Evolutionary conservation across 1,284 basidiomycete genomes (phyloP), one percentile per base, ranked within the genome.

Genomic region (Agroathelia rolfsii): DNA sequence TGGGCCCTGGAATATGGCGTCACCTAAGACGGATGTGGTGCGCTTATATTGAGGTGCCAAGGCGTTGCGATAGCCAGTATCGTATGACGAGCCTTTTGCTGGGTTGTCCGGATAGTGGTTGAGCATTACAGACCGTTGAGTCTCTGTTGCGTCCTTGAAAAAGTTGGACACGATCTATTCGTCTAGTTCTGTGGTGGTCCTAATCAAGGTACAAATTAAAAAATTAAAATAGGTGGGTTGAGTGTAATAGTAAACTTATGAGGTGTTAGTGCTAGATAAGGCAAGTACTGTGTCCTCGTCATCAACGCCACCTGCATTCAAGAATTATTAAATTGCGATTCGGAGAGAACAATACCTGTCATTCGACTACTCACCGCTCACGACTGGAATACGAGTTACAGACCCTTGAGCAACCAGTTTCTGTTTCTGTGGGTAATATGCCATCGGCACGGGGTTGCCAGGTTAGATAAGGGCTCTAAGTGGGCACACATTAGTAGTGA

Each of bases 361-460:
- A n/a, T n/a, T n/a, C n/a, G n/a, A n/a, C n/a, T n/a, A 28, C 37
- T 32, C 38, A 45, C 53, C 55, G 21, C 40, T 40, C 6, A 59
- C 40, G 25, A 56, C 49, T 1, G 58, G 55, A 8, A 61, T 37
- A 9, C 50, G 45, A 2, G 56, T 53, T 1, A 55, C 48, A 10
- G 35, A 46, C 6, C 52, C 52, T 16, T 49, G 24, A 18, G 37
- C 28, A 1, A 57, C 47, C 3, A 51, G 42, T n/a, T 40, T 27
- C 24, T 46, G 41, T 42, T 22, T 52, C 51, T 9, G 46, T 44
- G 6, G 64, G 34, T 37, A 61, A 57, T 4, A 45, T 45, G 5
- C 59, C 62, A 34, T 66, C 64, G 2, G 53, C 55, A 10, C 56
- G 47, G 1, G 62, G 63, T 10, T 54, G 39, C 52, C 53, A 66